phyloP scores from a whole-genome alignment of 495 filamentous ascomycete genomes.

The Gamarada debralockiae region DNA sequence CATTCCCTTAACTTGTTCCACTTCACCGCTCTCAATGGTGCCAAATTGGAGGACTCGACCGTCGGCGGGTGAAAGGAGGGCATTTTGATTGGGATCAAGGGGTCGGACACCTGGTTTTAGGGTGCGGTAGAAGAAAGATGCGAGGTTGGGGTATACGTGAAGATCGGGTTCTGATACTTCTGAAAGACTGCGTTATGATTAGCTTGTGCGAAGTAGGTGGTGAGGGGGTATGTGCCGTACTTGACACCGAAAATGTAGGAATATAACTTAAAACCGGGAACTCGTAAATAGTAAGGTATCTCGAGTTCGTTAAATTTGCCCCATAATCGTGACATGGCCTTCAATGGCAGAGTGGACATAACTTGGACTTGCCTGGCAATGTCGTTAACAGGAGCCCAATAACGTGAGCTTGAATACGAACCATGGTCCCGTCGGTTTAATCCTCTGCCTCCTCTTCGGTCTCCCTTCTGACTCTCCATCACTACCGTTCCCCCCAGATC shows the following conservation, averaged over 20 bases:
- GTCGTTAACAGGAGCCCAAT: slow-evolving; percentile 7
- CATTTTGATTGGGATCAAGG: slow-evolving; percentile 72
- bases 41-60: slow-evolving; percentile 90
- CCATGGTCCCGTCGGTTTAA: slow-evolving; percentile 87
- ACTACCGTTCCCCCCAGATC: slow-evolving; percentile 6
- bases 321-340: slow-evolving; percentile 90
- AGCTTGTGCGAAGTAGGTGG: background rate
- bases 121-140: slow-evolving; percentile 94
- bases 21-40: slow-evolving; percentile 82
- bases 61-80: slow-evolving; percentile 83
- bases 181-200: slow-evolving; percentile 48
- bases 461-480: slow-evolving; percentile 32
- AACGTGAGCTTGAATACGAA: slow-evolving; percentile 30
- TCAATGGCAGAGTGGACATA: slow-evolving; percentile 93
- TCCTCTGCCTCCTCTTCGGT: slow-evolving; percentile 62
- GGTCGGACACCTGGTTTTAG: slow-evolving; percentile 89
- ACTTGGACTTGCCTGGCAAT: slow-evolving; percentile 78
- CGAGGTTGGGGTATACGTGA: slow-evolving; percentile 84
- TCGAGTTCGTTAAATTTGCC: slow-evolving; percentile 91
- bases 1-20: slow-evolving; percentile 99
- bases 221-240: slow-evolving; percentile 33
- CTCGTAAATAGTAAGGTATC: slow-evolving; percentile 84
- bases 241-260: slow-evolving; percentile 91
- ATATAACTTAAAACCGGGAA: slow-evolving; percentile 95
- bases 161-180: slow-evolving; percentile 88